A percentile compares a stretch with the other conserved stretches of the same genome.
phyloP scores from a whole-genome alignment of 1,139 yeast genomes.

The Magnusiomyces tetraspermus region DNA sequence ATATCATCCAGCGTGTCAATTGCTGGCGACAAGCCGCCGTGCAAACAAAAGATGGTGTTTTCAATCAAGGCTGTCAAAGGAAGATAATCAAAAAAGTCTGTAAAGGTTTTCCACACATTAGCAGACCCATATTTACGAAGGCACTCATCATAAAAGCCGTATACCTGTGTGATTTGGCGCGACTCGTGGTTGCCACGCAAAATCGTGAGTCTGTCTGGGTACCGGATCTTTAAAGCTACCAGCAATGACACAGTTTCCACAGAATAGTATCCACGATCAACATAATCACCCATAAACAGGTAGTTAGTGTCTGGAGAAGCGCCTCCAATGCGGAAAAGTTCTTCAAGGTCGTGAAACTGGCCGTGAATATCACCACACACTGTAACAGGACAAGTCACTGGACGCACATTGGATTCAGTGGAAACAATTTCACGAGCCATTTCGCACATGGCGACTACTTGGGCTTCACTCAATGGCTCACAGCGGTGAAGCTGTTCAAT shows the following conservation, averaged over 20 bases:
- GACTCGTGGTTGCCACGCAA: slow-evolving; percentile 97
- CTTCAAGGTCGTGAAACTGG: slow-evolving; percentile 86
- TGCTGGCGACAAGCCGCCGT: slow-evolving; percentile 94
- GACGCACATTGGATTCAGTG: slow-evolving; percentile 87
- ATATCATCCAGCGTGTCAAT: slow-evolving; percentile 85
- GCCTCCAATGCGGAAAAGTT: slow-evolving; percentile 80
- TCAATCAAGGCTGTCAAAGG: slow-evolving; percentile 90
- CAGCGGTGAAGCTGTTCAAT: slow-evolving; percentile 62
- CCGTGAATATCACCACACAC: slow-evolving; percentile 98
- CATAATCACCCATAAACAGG: slow-evolving; percentile 84
- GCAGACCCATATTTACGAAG: slow-evolving; percentile 92
- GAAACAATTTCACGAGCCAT: slow-evolving; percentile 61
- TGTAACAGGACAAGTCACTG: slow-evolving; percentile 94
- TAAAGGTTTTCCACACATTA: slow-evolving; percentile 78
- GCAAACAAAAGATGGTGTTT: slow-evolving; percentile 79
- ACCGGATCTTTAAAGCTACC: slow-evolving; percentile 79
- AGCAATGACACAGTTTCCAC: slow-evolving; percentile 74
- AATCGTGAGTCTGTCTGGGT: slow-evolving; percentile 86
- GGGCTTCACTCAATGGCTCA: slow-evolving; percentile 74
- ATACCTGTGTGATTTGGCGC: slow-evolving; percentile 93
- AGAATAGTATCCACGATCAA: slow-evolving; percentile 94
- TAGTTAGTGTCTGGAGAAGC: slow-evolving; percentile 78
- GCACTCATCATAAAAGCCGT: slow-evolving; percentile 97
- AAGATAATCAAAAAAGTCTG: slow-evolving; percentile 81
- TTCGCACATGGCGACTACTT: slow-evolving; percentile 70